Conservation (phyloP, 148 eudicot genomes). For the Persicaria tinctoria region DNA sequence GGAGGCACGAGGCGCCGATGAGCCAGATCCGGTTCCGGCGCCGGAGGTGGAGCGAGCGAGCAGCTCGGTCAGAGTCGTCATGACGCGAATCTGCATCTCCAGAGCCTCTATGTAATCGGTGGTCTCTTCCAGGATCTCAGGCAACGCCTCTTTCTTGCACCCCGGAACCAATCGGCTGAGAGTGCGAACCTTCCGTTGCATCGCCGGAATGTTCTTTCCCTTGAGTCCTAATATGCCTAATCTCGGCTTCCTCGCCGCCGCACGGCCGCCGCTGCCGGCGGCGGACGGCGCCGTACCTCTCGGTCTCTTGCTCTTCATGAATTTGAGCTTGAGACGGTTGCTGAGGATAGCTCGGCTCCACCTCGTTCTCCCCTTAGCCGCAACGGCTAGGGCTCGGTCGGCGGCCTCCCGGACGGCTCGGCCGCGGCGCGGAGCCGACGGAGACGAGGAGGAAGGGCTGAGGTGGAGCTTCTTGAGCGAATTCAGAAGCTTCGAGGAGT, state of each 20-base stretch:
- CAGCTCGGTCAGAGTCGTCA: conserved; percentile 44
- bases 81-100: conserved; percentile 88
- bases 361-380: conserved; percentile 72
- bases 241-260: conserved; percentile 30
- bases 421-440: conserved; percentile 40
- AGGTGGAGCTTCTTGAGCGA: conserved; percentile 65
- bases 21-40: conserved; percentile 13
- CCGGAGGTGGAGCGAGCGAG: conserved; percentile 32
- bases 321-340: conserved; percentile 61
- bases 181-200: conserved; percentile 53
- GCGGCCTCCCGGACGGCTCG: conserved; percentile 71
- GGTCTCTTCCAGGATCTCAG: conserved; percentile 80
- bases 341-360: conserved; percentile 91
- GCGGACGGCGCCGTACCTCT: conserved; percentile 15
- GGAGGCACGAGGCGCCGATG: conserved; percentile 18
- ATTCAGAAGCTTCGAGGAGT: conserved; percentile 63
- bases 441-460: conserved; percentile 18
- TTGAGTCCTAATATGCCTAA: conserved; percentile 40
- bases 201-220: conserved; percentile 47
- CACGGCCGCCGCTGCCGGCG: conserved; percentile 20
- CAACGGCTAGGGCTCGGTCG: conserved; percentile 52
- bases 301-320: conserved; percentile 41
- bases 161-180: conserved; percentile 80
- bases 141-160: conserved; percentile 65
- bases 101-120: conserved; percentile 80